Percentiles rank a stretch among this genome's conserved stretches.
These are phyloP conservation scores for Iris pallida DNA, from an alignment of 116 monocot species.

Conservation along the genomic window DNA sequence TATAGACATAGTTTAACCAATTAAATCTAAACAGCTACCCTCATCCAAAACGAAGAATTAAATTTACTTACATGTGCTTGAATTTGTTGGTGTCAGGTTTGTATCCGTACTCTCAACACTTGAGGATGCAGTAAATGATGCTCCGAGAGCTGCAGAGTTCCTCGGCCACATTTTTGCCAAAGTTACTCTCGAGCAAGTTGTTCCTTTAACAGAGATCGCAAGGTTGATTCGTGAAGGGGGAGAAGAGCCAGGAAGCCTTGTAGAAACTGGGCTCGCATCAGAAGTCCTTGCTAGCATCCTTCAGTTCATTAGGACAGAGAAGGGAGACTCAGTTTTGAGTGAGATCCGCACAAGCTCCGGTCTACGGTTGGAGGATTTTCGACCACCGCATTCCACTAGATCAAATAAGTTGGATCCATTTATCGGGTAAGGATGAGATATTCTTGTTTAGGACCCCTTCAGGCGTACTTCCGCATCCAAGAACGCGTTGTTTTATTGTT, in stretches of 20 bases:
- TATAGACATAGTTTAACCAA: slow-evolving; percentile 21
- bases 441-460: too few relatives aligned
- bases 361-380: slow-evolving; percentile 55
- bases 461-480: neutral
- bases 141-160: slow-evolving; percentile 83
- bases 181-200: slow-evolving; percentile 42
- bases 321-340: slow-evolving; percentile 46
- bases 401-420: slow-evolving; percentile 66
- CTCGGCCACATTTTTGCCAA: slow-evolving; percentile 64
- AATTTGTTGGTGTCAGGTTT: slow-evolving; percentile 34
- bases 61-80: neutral
- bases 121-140: slow-evolving; percentile 83
- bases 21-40: neutral
- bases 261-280: slow-evolving; percentile 51
- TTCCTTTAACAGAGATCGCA: slow-evolving; percentile 47
- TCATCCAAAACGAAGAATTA: neutral
- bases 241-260: slow-evolving; percentile 57
- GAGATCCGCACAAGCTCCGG: slow-evolving; percentile 38
- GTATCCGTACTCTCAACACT: slow-evolving; percentile 48
- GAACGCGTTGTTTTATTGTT: neutral
- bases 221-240: slow-evolving; percentile 68
- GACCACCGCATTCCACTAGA: slow-evolving; percentile 27
- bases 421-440: neutral
- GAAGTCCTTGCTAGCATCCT: slow-evolving; percentile 59
- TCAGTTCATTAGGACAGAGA: slow-evolving; percentile 45